These are phyloP conservation scores for Botrytis squamosa DNA, from an alignment of 2,329 filamentous ascomycete species.

Conservation along the genomic window DNA sequence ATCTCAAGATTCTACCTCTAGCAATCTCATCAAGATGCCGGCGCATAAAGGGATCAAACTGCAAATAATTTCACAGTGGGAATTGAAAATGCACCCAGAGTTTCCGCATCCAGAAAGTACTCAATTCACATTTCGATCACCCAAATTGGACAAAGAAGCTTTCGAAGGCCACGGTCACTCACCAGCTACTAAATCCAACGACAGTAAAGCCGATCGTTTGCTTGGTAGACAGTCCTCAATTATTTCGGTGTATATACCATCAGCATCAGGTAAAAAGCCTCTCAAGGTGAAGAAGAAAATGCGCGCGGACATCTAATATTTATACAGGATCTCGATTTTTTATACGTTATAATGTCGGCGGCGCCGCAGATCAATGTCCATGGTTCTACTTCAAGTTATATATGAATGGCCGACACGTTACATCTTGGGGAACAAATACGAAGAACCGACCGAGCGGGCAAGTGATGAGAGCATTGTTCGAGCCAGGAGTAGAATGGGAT, in stretches of 20 bases:
- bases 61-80: conserved; percentile 33
- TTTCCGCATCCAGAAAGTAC: conserved; percentile 55
- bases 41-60: conserved; percentile 34
- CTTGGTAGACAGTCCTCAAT: conserved; percentile 41
- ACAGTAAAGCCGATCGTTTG: conserved; percentile 36
- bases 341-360: conserved; percentile 48
- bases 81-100: conserved; percentile 47
- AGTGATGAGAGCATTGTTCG: conserved; percentile 50
- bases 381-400: conserved; percentile 56
- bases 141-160: conserved; percentile 6
- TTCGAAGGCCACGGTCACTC: conserved; percentile 2
- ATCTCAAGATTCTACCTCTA: not conserved
- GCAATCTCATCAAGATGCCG: conserved; percentile 31
- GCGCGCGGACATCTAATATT: conserved; percentile 13
- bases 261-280: conserved; percentile 47
- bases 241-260: conserved; percentile 57
- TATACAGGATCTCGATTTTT: conserved; percentile 52
- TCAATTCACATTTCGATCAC: conserved; percentile 42
- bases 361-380: conserved; percentile 37
- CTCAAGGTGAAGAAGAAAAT: not conserved
- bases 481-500: conserved; percentile 46
- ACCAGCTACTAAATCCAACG: conserved; percentile 25
- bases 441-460: conserved; percentile 41
- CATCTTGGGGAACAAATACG: conserved; percentile 53
- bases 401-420: conserved; percentile 53